Evolutionary conservation across 768 basidiomycete genomes (phyloP).

Genomic region (Hericium erinaceus): DNA sequence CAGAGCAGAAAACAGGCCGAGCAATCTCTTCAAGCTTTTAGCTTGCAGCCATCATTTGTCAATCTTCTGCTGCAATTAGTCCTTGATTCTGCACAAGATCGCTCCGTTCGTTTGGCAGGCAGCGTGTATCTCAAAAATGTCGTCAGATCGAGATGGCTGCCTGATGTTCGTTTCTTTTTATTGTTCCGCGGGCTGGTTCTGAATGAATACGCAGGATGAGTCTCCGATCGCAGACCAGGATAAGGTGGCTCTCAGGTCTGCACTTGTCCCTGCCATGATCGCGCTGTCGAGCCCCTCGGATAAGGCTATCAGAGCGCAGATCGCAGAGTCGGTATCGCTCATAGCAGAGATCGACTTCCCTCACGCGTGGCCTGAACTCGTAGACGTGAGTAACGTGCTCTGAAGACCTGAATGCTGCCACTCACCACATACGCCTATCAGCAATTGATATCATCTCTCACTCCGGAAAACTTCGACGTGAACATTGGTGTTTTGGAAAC

Average conservation of each 20-base stretch:
- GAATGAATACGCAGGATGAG: conserved; percentile 43
- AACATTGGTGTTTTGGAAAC: conserved; percentile 90
- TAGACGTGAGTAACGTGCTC: conserved; percentile 58
- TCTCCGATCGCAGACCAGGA: conserved; percentile 62
- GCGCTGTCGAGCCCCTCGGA: conserved; percentile 64
- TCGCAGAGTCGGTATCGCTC: conserved; percentile 88
- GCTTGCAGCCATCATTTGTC: conserved; percentile 70
- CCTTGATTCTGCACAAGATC: conserved; percentile 53
- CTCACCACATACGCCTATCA: conserved; percentile 21
- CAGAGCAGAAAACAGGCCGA: conserved; percentile 74
- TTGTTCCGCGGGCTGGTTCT: neutral
- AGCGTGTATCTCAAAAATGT: conserved; percentile 91
- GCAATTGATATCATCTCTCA: conserved; percentile 86
- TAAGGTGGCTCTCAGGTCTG: conserved; percentile 60
- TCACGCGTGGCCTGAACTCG: conserved; percentile 74
- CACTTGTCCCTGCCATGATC: conserved; percentile 90
- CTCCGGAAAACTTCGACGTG: conserved; percentile 68
- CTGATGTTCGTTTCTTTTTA: conserved; percentile 48
- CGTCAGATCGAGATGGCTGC: conserved; percentile 72
- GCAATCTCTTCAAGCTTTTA: conserved; percentile 56
- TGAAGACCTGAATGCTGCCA: neutral
- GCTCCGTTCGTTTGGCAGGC: conserved; percentile 70
- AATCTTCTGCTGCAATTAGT: conserved; percentile 70
- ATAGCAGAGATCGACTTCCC: conserved; percentile 94
- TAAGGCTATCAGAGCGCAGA: conserved; percentile 68